Conservation (phyloP, 345 rosid genomes). For the Camelina sativa region DNA sequence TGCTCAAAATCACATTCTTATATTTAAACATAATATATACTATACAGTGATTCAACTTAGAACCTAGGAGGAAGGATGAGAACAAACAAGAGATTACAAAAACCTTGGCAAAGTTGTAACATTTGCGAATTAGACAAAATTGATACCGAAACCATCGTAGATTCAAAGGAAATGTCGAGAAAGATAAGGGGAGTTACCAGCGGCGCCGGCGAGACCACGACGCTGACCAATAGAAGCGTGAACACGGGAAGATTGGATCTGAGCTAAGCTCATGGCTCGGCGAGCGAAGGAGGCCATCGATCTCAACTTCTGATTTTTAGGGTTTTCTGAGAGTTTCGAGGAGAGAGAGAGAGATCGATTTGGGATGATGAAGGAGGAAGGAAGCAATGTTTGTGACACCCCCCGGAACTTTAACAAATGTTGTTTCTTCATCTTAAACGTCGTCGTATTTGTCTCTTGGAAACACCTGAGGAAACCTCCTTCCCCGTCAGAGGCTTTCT, state of each 20-base stretch:
- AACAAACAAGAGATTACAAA: slow-evolving; percentile 3
- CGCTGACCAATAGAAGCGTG: slow-evolving; percentile 23
- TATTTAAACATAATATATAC: neutral
- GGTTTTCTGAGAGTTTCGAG: slow-evolving; percentile 37
- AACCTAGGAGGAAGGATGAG: neutral
- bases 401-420: neutral
- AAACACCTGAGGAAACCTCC: neutral
- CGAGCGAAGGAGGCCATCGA: slow-evolving; percentile 49
- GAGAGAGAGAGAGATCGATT: slow-evolving; percentile 1
- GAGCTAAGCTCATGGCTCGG: slow-evolving; percentile 46
- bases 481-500: slow-evolving; percentile 1
- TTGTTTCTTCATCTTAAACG: neutral
- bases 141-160: neutral
- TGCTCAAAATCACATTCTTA: slow-evolving; percentile 18
- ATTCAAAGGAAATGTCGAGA: neutral
- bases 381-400: neutral
- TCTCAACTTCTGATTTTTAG: slow-evolving; percentile 29
- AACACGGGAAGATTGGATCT: slow-evolving; percentile 38
- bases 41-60: neutral
- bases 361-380: slow-evolving; percentile 3
- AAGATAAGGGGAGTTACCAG: slow-evolving; percentile 53
- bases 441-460: neutral
- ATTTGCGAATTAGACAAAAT: slow-evolving; percentile 23
- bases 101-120: neutral
- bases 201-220: slow-evolving; percentile 52